Evolutionary conservation across 192 early-diverging fungal genomes (phyloP), one percentile per base, ranked within the genome.

Genomic region (Linnemannia schmuckeri): DNA sequence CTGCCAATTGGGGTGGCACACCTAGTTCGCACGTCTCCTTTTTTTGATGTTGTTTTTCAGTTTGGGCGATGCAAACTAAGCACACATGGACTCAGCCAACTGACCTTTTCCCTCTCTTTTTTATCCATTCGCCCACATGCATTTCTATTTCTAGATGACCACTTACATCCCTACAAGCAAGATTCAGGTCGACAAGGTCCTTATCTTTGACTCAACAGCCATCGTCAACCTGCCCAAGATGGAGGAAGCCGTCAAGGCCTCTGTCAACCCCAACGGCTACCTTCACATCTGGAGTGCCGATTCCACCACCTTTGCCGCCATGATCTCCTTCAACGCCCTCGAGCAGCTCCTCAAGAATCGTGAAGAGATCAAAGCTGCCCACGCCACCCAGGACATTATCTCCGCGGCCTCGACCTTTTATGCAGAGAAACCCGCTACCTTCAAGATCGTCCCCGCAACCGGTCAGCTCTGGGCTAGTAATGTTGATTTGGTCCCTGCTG

Each of bases 401-500:
- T 74, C 79, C 5, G 72, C 72, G 13, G 35, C 68, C 10, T 68
- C 66, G 8, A 42, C 74, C 2, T 85, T 87, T 20, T 82, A 88
- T 38, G 81, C 66, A 30, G 75, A 81, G 68, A 79, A 72, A 52
- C 78, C 68, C 54, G 89, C 80, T 47, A 79, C n/a, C 9, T 80
- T 80, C 78, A 82, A 54, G 72, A 82, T 82, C 61, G 46, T 41
- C 61, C 83, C 20, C 57, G 78, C n/a, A 47, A 33, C 30, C 9
- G 82, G 12, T 57, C 82, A 77, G 82, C 61, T 80, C n/a, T 93
- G 90, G 90, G 79, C 88, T 18, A 93, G 90, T 46, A 85, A 89
- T 47, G 52, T 92, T 30, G 89, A 91, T 35, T 74, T 75, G 24
- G 75, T 93, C 22, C 72, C 78, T 8, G 52, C 74, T 30, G 47